These are phyloP conservation scores for Gossypium davidsonii DNA, from an alignment of 441 rosid genomes.

Conservation along the genomic window DNA sequence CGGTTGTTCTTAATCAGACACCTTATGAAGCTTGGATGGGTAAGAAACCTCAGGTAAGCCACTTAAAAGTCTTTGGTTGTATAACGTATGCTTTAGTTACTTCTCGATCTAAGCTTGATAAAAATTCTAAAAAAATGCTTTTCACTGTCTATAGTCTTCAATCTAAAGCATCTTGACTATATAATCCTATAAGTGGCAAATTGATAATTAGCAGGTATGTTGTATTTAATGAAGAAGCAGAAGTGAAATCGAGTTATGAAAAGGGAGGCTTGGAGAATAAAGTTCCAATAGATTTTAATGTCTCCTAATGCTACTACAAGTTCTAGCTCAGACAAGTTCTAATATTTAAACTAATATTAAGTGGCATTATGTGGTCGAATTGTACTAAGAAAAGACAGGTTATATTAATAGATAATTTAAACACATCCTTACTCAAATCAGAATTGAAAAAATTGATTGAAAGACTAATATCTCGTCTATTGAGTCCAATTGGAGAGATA, in stretches of 20 bases:
- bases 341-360: too few species aligned
- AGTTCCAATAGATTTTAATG: neutral
- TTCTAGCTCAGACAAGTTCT: neutral
- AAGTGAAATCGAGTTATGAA: neutral
- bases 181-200: neutral
- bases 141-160: neutral
- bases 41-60: neutral
- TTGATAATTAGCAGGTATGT: neutral
- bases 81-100: neutral
- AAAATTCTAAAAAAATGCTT: neutral
- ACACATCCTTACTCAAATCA: too few species aligned
- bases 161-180: neutral
- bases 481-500: too few species aligned
- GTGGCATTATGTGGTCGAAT: too few species aligned
- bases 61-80: neutral
- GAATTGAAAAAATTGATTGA: too few species aligned
- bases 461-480: too few species aligned
- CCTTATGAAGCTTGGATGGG: neutral
- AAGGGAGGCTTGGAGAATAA: neutral
- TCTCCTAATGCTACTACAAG: neutral
- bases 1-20: neutral
- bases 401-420: too few species aligned
- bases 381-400: too few species aligned
- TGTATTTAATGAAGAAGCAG: neutral
- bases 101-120: neutral